Evolutionary conservation across 306 rosid genomes (phyloP).

Genomic region (Gillenia trifoliata): DNA sequence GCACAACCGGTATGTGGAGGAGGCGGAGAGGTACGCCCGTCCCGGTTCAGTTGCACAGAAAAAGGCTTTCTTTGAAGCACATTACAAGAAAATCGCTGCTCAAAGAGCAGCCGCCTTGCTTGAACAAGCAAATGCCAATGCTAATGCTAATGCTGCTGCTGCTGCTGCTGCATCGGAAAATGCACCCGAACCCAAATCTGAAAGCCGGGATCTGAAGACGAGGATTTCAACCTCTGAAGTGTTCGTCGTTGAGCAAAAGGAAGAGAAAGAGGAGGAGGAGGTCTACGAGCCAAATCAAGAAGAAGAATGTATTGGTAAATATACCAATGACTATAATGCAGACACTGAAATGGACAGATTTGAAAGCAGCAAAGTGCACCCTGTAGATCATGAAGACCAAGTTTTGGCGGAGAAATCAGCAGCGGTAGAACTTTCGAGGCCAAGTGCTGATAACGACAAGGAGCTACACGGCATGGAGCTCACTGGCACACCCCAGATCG

Average conservation of each 20-base stretch:
- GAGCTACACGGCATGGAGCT: constrained; percentile 37
- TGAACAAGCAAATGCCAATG: constrained; percentile 52
- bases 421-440: constrained; percentile 37
- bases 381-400: constrained; percentile 15
- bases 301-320: constrained; percentile 6
- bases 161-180: constrained; percentile 23
- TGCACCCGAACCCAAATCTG: constrained; percentile 15
- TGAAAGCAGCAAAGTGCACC: constrained; percentile 29
- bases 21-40: constrained; percentile 72
- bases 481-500: constrained; percentile 31
- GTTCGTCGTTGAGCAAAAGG: constrained; percentile 7
- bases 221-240: constrained; percentile 20
- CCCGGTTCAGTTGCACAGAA: constrained; percentile 97
- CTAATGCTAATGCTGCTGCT: constrained; percentile 45
- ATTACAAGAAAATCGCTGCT: constrained; percentile 90
- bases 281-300: constrained; percentile 13
- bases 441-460: constrained; percentile 21
- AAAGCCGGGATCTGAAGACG: constrained; percentile 3
- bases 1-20: constrained; percentile 88
- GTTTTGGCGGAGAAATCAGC: constrained; percentile 26
- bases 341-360: constrained; percentile 20
- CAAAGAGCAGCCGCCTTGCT: constrained; percentile 73
- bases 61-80: constrained; percentile 99
- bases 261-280: constrained; percentile 21
- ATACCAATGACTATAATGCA: constrained; percentile 12